Conservation (phyloP, 495 filamentous ascomycete genomes). For the Aspergillus saccharolyticus region DNA sequence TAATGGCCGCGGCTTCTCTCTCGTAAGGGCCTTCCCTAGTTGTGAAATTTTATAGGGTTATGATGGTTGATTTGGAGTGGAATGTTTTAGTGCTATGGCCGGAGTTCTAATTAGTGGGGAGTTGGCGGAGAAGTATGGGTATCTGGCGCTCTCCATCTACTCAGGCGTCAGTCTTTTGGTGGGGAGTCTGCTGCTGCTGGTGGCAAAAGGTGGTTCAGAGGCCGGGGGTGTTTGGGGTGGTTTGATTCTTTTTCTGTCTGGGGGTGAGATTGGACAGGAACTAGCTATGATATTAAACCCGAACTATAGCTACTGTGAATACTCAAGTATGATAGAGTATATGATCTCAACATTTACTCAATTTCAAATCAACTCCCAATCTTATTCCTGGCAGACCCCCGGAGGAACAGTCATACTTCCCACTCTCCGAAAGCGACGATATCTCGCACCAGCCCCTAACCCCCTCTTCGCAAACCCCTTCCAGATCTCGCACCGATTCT, state of each 20-base stretch:
- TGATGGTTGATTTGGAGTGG: not conserved
- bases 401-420: not conserved
- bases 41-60: no score
- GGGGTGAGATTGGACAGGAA: not conserved
- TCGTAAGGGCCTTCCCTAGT: slow-evolving; percentile 22
- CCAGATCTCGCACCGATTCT: slow-evolving; percentile 50
- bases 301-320: no score
- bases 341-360: no score
- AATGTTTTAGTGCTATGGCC: slow-evolving; percentile 28
- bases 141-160: slow-evolving; percentile 32
- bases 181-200: slow-evolving; percentile 24
- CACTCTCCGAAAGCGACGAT: not conserved
- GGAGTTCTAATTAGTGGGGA: slow-evolving; percentile 34
- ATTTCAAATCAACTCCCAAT: not conserved
- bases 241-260: slow-evolving; percentile 10
- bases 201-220: slow-evolving; percentile 25
- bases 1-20: slow-evolving; percentile 31
- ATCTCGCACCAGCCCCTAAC: slow-evolving; percentile 22
- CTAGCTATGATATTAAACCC: no score
- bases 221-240: slow-evolving; percentile 15
- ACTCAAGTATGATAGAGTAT: no score
- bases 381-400: slow-evolving; percentile 1
- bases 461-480: slow-evolving; percentile 50
- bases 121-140: slow-evolving; percentile 30
- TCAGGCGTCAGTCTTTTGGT: slow-evolving; percentile 30